These are phyloP conservation scores for Fusarium sambucinum DNA, from an alignment of 2,329 filamentous ascomycete species.

Conservation along the genomic window DNA sequence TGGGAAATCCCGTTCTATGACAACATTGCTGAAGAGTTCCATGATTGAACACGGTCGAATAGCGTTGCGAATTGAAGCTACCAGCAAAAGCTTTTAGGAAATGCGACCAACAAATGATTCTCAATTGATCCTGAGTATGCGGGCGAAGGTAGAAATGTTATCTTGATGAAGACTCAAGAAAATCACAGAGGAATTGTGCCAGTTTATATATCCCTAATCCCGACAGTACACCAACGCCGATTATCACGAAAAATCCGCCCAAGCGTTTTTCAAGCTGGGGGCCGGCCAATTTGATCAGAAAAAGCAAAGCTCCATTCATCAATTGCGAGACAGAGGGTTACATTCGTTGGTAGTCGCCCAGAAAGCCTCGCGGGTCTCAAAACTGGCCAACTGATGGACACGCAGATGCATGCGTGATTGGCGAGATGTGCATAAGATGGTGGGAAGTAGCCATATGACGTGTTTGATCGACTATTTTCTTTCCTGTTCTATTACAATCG, in stretches of 20 bases:
- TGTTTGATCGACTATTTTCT: conserved; percentile 14
- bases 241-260: not conserved
- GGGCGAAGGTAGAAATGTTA: rapidly evolving
- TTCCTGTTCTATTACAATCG: conserved; percentile 20
- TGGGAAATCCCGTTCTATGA: conserved; percentile 12
- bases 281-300: conserved; percentile 6
- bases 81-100: too few relatives aligned
- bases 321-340: conserved; percentile 2
- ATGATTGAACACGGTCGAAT: not conserved
- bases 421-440: conserved; percentile 14
- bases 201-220: conserved; percentile 4
- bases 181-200: not conserved
- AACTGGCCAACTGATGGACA: conserved; percentile 11
- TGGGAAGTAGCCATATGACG: conserved; percentile 22
- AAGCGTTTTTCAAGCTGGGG: not conserved
- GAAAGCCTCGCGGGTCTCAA: conserved; percentile 21
- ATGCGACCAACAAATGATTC: not conserved
- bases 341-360: conserved; percentile 9
- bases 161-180: too few relatives aligned
- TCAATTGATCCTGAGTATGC: too few relatives aligned
- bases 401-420: conserved; percentile 31
- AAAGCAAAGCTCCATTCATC: conserved; percentile 2
- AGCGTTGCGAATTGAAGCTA: not conserved
- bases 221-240: not conserved
- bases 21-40: conserved; percentile 14